These are phyloP conservation scores for Eimeria necatrix DNA, from an alignment of 169 alveolate species.

Conservation along the genomic window DNA sequence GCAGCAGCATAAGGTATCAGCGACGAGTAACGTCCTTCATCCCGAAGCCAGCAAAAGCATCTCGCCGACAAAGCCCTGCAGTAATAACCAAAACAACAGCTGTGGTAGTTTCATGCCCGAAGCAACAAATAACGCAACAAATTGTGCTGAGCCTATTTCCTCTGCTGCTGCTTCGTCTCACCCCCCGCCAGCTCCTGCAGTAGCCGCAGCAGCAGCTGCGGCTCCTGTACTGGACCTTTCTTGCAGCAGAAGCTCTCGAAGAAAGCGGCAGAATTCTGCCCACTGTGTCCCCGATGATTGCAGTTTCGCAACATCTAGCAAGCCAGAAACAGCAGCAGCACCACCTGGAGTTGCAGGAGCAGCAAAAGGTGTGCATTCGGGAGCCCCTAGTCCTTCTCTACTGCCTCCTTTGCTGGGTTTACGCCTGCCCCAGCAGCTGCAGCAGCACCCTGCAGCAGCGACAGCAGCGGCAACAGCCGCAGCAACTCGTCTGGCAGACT, in stretches of 20 bases:
- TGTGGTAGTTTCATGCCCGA: no score
- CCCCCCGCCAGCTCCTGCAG: neutral
- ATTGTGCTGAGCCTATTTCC: neutral
- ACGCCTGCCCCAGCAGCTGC: conserved; percentile 3
- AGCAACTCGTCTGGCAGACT: conserved; percentile 32
- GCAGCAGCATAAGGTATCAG: no score
- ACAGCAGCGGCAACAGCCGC: neutral
- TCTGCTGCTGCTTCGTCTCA: neutral
- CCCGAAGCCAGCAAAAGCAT: no score
- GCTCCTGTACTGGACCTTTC: neutral
- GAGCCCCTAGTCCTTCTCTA: neutral
- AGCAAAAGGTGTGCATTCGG: neutral
- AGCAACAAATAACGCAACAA: neutral
- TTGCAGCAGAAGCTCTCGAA: neutral
- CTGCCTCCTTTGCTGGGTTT: neutral
- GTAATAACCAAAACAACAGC: no score
- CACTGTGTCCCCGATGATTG: neutral
- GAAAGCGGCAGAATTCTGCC: neutral
- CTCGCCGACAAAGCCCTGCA: no score
- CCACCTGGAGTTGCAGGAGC: no score
- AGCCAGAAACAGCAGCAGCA: neutral
- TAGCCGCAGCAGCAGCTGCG: neutral
- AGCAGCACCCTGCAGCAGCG: conserved; percentile 9
- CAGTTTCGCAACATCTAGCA: neutral
- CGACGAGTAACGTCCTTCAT: no score